Conservation (phyloP, 2,329 filamentous ascomycete species). For the Ascochyta fabae region DNA sequence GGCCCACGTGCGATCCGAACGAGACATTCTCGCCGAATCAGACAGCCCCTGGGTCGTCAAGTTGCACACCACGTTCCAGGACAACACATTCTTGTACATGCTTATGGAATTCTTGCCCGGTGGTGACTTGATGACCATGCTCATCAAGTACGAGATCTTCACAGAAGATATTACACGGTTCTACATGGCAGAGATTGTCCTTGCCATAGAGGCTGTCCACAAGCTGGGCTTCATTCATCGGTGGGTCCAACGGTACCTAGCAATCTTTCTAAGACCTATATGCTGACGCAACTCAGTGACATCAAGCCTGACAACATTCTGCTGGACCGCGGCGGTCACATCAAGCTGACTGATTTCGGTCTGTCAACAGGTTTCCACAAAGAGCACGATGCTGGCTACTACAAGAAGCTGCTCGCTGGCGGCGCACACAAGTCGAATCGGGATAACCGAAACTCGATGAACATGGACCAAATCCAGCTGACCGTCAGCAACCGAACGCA, state of each 20-base stretch:
- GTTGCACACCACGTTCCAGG: conserved; percentile 97
- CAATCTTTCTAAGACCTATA: neutral
- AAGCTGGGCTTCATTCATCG: conserved; percentile 98
- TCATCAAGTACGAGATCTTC: conserved; percentile 99
- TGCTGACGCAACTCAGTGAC: conserved; percentile 66
- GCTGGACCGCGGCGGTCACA: conserved; percentile 91
- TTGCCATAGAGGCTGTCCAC: conserved; percentile 98
- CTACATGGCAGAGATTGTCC: conserved; percentile 97
- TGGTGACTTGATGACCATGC: conserved; percentile 99
- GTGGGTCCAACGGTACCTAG: conserved; percentile 58
- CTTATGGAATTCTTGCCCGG: conserved; percentile 99
- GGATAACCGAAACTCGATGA: conserved; percentile 86
- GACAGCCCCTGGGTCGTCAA: conserved; percentile 99
- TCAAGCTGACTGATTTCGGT: conserved; percentile 98
- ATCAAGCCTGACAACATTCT: conserved; percentile 99
- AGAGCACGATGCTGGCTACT: conserved; percentile 97
- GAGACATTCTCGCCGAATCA: conserved; percentile 97
- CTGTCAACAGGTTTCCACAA: conserved; percentile 98
- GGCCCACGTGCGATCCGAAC: conserved; percentile 94
- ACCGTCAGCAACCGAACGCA: conserved; percentile 97
- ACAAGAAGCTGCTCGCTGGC: conserved; percentile 91
- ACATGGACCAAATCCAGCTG: conserved; percentile 96
- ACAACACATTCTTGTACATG: conserved; percentile 95
- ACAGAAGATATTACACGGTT: conserved; percentile 98
- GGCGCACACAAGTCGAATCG: conserved; percentile 53